Conservation (phyloP, 2,329 filamentous ascomycete species). For the Allantophomopsis cytisporea region DNA sequence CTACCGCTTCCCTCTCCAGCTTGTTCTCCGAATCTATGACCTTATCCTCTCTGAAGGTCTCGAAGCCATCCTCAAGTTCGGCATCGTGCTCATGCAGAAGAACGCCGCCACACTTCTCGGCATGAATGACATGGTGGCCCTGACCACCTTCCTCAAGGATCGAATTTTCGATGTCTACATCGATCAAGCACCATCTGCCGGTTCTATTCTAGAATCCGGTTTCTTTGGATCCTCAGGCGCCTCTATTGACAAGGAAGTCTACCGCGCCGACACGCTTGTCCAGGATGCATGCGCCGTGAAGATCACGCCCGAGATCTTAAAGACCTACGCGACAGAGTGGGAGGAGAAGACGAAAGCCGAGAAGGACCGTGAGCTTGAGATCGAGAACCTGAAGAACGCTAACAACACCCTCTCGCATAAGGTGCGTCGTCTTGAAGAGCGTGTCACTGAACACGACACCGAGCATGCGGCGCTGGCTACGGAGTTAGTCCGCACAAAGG, state of each 20-base stretch:
- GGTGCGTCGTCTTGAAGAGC: conserved; percentile 76
- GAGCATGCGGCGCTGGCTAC: conserved; percentile 88
- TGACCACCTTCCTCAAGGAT: conserved; percentile 88
- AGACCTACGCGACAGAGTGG: conserved; percentile 75
- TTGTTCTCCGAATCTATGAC: conserved; percentile 94
- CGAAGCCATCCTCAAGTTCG: conserved; percentile 87
- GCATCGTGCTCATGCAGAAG: conserved; percentile 91
- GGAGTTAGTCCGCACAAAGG: conserved; percentile 81
- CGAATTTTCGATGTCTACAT: conserved; percentile 95
- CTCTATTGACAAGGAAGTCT: conserved; percentile 89
- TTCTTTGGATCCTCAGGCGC: conserved; percentile 91
- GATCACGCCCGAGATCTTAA: conserved; percentile 71
- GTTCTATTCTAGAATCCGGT: conserved; percentile 84
- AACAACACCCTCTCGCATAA: conserved; percentile 58
- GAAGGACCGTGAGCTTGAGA: conserved; percentile 68
- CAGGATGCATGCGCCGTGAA: conserved; percentile 83
- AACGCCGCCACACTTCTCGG: conserved; percentile 65
- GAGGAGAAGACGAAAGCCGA: conserved; percentile 78
- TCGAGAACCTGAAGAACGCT: conserved; percentile 56
- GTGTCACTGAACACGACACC: conserved; percentile 74
- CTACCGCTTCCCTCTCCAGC: conserved; percentile 90
- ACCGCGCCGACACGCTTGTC: conserved; percentile 85
- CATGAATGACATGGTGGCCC: conserved; percentile 82
- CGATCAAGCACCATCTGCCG: conserved; percentile 83
- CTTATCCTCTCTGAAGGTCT: conserved; percentile 87